phyloP scores from a whole-genome alignment of 345 rosid species.

The Rhodomyrtus tomentosa region DNA sequence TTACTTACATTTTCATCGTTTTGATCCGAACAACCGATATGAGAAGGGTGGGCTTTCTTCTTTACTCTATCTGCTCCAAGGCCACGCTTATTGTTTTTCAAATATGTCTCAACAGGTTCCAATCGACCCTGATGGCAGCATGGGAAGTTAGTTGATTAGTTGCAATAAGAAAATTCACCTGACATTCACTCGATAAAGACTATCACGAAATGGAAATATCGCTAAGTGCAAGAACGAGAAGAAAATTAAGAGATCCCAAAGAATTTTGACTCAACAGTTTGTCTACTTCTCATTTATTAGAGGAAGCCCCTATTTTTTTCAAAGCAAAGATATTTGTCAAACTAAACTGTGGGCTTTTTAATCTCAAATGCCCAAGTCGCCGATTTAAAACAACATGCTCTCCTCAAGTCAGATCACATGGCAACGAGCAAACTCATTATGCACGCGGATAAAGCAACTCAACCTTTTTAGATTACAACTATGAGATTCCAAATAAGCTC shows the following conservation, averaged over 20 bases:
- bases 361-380: background rate
- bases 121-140: conserved; percentile 52
- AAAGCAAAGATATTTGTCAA: background rate
- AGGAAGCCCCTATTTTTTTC: background rate
- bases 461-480: background rate
- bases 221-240: background rate
- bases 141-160: background rate
- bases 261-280: background rate
- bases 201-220: background rate
- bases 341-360: background rate
- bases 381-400: background rate
- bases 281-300: background rate
- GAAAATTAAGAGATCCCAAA: background rate
- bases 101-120: conserved; percentile 47
- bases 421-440: background rate
- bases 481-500: background rate
- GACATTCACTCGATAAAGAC: background rate
- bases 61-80: conserved; percentile 49
- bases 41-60: conserved; percentile 20
- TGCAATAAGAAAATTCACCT: background rate
- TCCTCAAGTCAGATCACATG: background rate
- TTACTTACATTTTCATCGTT: conserved; percentile 21
- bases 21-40: conserved; percentile 6
- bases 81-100: conserved; percentile 70
- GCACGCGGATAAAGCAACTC: background rate